These are phyloP conservation scores for Schoenoplectus triqueter DNA, from an alignment of 202 grass and related monocot genomes.

Conservation along the genomic window DNA sequence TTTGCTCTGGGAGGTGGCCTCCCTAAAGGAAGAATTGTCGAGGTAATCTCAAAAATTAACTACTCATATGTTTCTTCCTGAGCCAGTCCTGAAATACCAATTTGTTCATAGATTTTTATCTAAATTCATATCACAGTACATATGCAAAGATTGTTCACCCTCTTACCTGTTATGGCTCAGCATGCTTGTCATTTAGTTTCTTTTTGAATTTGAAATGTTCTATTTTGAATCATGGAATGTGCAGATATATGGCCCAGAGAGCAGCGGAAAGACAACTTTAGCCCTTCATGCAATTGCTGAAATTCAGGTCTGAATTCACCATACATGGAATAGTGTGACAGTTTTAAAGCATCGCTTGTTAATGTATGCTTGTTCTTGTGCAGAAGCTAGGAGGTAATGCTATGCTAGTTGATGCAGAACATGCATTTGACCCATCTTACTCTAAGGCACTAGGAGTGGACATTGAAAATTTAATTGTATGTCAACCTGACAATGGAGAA, in stretches of 20 bases:
- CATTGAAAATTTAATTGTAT: conserved; percentile 99
- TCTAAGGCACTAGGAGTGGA: conserved; percentile 90
- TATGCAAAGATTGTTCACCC: conserved; percentile 3
- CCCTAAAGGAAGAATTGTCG: conserved; percentile 98
- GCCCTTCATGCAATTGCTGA: conserved; percentile 97
- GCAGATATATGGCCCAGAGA: conserved; percentile 95
- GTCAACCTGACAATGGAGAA: conserved; percentile 96
- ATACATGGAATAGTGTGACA: conserved; percentile 9
- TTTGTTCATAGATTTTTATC: neutral
- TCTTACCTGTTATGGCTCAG: neutral
- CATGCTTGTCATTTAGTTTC: neutral
- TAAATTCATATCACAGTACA: neutral
- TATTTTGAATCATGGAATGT: conserved; percentile 25
- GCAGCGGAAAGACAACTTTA: conserved; percentile 95
- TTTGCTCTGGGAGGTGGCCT: conserved; percentile 92
- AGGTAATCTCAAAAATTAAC: conserved; percentile 57
- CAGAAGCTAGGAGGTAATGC: conserved; percentile 97
- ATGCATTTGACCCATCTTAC: conserved; percentile 98
- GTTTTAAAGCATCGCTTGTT: conserved; percentile 4
- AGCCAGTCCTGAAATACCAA: neutral
- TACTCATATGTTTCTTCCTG: conserved; percentile 16
- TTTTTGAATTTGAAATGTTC: neutral
- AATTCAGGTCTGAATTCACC: conserved; percentile 67
- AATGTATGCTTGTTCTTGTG: conserved; percentile 29
- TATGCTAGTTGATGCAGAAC: conserved; percentile 98